These are phyloP conservation scores for Calendula officinalis DNA, from an alignment of 129 eudicot genomes.

Conservation along the genomic window DNA sequence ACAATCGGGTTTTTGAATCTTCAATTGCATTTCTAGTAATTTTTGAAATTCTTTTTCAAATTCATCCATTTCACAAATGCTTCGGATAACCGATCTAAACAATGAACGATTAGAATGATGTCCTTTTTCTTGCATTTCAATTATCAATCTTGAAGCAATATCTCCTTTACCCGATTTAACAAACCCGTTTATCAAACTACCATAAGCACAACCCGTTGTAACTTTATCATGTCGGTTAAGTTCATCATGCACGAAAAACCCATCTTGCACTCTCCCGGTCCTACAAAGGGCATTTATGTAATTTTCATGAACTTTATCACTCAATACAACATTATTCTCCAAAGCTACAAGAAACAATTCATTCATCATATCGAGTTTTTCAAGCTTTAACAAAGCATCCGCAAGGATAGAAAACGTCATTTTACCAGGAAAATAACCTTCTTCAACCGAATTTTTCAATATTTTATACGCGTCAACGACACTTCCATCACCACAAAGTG, in stretches of 20 bases:
- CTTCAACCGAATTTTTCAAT: conserved; percentile 48
- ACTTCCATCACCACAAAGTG: conserved; percentile 62
- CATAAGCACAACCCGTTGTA: conserved; percentile 43
- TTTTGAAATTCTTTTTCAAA: conserved; percentile 44
- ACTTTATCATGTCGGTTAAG: conserved; percentile 42
- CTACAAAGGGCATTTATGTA: conserved; percentile 62
- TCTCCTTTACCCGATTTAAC: conserved; percentile 52
- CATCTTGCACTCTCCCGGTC: conserved; percentile 58
- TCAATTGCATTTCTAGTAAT: conserved; percentile 62
- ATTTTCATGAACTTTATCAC: conserved; percentile 37
- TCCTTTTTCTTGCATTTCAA: conserved; percentile 88
- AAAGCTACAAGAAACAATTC: conserved; percentile 57
- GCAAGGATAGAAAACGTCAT: conserved; percentile 60
- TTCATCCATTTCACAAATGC: conserved; percentile 62
- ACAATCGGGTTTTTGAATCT: conserved; percentile 24
- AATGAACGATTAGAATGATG: conserved; percentile 34
- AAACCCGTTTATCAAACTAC: conserved; percentile 52
- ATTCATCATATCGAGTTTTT: conserved; percentile 73
- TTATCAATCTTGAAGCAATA: conserved; percentile 56
- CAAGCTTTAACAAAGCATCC: conserved; percentile 67
- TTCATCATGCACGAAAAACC: conserved; percentile 45
- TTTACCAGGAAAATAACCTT: conserved; percentile 65
- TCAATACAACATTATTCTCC: conserved; percentile 41
- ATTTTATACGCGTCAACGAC: conserved; percentile 64
- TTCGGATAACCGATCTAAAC: conserved; percentile 39